These are phyloP conservation scores for Rhodotorula sp. DNA, from an alignment of 1,284 basidiomycete species.

Conservation along the genomic window DNA sequence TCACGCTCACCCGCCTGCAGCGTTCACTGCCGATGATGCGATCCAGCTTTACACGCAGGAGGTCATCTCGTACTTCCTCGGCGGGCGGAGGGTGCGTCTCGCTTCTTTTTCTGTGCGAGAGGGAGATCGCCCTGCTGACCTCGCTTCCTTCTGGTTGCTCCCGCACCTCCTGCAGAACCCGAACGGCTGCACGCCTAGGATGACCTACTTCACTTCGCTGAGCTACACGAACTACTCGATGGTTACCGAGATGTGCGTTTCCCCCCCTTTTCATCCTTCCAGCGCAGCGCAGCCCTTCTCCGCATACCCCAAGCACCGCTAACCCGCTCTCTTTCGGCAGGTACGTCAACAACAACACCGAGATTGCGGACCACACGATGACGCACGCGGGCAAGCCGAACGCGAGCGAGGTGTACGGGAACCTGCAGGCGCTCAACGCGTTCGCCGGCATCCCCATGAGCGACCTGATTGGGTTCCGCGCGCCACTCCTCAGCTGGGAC, in stretches of 20 bases:
- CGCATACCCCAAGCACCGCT: background rate
- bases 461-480: slow-evolving; percentile 73
- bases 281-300: background rate
- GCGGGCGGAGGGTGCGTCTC: slow-evolving; percentile 59
- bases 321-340: slow-evolving; percentile 53
- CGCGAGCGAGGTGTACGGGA: slow-evolving; percentile 74
- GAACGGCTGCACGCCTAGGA: slow-evolving; percentile 74
- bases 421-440: slow-evolving; percentile 75
- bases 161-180: slow-evolving; percentile 60
- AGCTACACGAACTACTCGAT: slow-evolving; percentile 56
- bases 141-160: background rate
- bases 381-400: slow-evolving; percentile 67
- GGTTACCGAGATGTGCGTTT: slow-evolving; percentile 48
- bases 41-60: slow-evolving; percentile 61
- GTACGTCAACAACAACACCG: slow-evolving; percentile 61
- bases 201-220: slow-evolving; percentile 73
- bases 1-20: background rate
- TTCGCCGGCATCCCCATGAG: slow-evolving; percentile 72
- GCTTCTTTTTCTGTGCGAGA: background rate
- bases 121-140: no score
- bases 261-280: background rate
- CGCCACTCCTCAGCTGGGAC: slow-evolving; percentile 72
- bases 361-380: slow-evolving; percentile 79
- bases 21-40: slow-evolving; percentile 55
- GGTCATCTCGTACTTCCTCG: slow-evolving; percentile 63